Conservation (phyloP, 148 eudicot species). For the Rhododendron kiyosumense region DNA sequence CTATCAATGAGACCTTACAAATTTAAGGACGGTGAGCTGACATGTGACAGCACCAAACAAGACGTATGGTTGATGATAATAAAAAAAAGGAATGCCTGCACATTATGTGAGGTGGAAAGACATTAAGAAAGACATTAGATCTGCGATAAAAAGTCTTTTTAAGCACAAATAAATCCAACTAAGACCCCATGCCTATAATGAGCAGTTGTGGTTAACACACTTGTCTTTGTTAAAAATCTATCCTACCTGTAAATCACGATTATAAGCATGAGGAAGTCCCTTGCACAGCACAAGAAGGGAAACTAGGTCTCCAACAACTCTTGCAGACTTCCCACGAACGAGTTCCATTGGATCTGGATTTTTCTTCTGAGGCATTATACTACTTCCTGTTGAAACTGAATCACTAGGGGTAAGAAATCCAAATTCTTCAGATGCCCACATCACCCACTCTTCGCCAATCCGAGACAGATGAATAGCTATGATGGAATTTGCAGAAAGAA, state of each 20-base stretch:
- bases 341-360: conserved; percentile 99
- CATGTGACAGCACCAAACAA: not conserved
- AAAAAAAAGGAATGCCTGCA: not conserved
- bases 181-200: not conserved
- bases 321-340: conserved; percentile 96
- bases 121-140: not conserved
- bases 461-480: conserved; percentile 92
- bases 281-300: conserved; percentile 95
- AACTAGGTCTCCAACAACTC: conserved; percentile 81
- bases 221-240: too few relatives aligned
- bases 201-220: not conserved
- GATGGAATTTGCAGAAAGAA: conserved; percentile 90
- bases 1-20: not conserved
- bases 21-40: not conserved
- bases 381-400: conserved; percentile 96
- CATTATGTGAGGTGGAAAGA: not conserved
- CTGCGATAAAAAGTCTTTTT: not conserved
- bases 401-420: conserved; percentile 92
- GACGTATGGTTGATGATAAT: not conserved
- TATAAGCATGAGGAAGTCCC: conserved; percentile 96
- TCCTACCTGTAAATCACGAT: conserved; percentile 92
- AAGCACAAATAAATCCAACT: not conserved
- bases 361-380: conserved; percentile 99
- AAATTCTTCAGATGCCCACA: conserved; percentile 98
- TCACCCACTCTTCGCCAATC: conserved; percentile 98